A percentile compares a stretch with the other conserved stretches of the same genome.
phyloP scores from a whole-genome alignment of 305 asterid species.

The Stenogyne calaminthoides region DNA sequence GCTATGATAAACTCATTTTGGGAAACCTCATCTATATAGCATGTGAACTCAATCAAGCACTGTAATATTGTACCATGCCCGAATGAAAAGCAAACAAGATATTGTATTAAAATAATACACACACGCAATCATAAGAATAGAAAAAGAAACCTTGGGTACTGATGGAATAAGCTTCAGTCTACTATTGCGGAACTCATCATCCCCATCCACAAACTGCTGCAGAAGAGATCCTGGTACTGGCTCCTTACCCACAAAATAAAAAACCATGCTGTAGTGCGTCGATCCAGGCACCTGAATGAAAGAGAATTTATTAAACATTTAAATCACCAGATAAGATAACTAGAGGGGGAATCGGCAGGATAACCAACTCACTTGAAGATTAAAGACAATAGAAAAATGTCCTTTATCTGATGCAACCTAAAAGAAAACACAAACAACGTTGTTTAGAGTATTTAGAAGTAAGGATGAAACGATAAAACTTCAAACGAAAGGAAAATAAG shows the following conservation, averaged over 20 bases:
- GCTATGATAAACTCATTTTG: too few species aligned
- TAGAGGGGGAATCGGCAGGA: constrained; percentile 19
- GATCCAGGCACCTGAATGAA: constrained; percentile 83
- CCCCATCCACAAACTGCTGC: constrained; percentile 95
- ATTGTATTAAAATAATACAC: too few species aligned
- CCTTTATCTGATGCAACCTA: too few species aligned
- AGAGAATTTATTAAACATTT: constrained; percentile 19
- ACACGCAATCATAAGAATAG: too few species aligned
- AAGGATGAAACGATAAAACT: constrained; percentile 9
- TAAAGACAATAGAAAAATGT: constrained; percentile 70
- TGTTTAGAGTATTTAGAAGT: constrained; percentile 16
- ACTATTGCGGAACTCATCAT: constrained; percentile 95
- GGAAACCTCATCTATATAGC: too few species aligned
- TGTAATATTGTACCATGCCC: too few species aligned
- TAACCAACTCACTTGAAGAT: constrained; percentile 82
- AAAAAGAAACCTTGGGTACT: constrained; percentile 76
- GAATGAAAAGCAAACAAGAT: too few species aligned
- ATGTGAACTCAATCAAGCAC: too few species aligned
- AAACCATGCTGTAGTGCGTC: constrained; percentile 94
- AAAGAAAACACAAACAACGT: constrained; percentile 19
- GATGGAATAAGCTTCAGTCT: too few species aligned
- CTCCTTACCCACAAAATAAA: constrained; percentile 75
- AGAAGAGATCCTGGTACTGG: constrained; percentile 76
- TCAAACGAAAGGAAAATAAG: constrained; percentile 1
- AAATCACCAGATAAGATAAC: constrained; percentile 21